These are phyloP conservation scores for Arachnopeziza araneosa DNA, from an alignment of 2,329 filamentous ascomycete genomes.

Conservation along the genomic window DNA sequence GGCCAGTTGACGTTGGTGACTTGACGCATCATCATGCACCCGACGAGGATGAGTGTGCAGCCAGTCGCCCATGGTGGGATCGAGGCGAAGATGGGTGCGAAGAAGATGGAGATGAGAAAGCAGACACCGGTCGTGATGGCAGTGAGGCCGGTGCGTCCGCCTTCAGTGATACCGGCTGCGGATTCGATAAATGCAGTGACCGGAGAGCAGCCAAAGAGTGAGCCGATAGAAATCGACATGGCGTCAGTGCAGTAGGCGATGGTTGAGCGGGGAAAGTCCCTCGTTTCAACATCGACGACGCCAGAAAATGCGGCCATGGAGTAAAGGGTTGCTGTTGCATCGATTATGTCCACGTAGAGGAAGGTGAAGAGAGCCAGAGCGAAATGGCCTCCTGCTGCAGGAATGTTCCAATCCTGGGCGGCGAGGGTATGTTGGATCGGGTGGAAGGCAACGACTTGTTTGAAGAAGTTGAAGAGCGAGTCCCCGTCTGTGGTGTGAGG, in stretches of 20 bases:
- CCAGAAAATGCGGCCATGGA: slow-evolving; percentile 76
- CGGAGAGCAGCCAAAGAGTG: slow-evolving; percentile 63
- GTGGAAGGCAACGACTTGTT: slow-evolving; percentile 64
- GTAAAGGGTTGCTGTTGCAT: slow-evolving; percentile 71
- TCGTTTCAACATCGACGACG: slow-evolving; percentile 56
- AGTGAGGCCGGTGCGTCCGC: slow-evolving; percentile 67
- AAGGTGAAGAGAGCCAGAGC: slow-evolving; percentile 70
- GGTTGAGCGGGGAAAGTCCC: slow-evolving; percentile 83
- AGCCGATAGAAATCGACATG: slow-evolving; percentile 64
- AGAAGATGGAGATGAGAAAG: slow-evolving; percentile 68
- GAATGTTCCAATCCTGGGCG: slow-evolving; percentile 61
- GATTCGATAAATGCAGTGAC: slow-evolving; percentile 73
- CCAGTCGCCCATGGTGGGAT: slow-evolving; percentile 76
- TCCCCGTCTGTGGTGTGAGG: slow-evolving; percentile 60
- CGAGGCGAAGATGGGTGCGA: slow-evolving; percentile 70
- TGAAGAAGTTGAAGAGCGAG: slow-evolving; percentile 65
- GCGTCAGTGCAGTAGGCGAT: slow-evolving; percentile 72
- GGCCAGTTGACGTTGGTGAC: slow-evolving; percentile 71
- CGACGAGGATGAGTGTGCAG: slow-evolving; percentile 66
- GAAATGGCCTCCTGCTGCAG: slow-evolving; percentile 49
- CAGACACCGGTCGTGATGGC: slow-evolving; percentile 63
- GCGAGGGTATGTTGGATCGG: slow-evolving; percentile 59
- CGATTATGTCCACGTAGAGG: slow-evolving; percentile 74
- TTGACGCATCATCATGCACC: slow-evolving; percentile 72
- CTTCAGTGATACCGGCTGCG: slow-evolving; percentile 70